phyloP scores from a whole-genome alignment of 2,329 filamentous ascomycete genomes.

The Fusarium decemcellulare region DNA sequence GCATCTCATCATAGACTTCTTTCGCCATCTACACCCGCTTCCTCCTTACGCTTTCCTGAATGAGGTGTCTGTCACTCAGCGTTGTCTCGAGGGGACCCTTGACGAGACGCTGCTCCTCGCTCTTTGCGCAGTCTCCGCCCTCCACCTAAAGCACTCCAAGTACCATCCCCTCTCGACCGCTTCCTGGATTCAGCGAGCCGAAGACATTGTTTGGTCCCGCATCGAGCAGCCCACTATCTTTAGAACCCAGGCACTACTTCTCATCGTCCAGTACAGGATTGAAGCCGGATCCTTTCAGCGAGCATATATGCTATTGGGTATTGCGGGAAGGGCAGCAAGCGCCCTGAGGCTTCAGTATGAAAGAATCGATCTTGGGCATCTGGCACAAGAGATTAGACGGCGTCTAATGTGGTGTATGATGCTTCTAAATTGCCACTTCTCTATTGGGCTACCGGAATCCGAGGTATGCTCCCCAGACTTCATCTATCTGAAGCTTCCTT shows the following conservation, averaged over 20 bases:
- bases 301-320: slow-evolving; percentile 50
- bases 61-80: slow-evolving; percentile 64
- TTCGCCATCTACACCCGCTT: slow-evolving; percentile 43
- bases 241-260: slow-evolving; percentile 55
- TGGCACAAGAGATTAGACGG: slow-evolving; percentile 47
- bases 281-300: slow-evolving; percentile 49
- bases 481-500: slow-evolving; percentile 49
- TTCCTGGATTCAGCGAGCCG: slow-evolving; percentile 61
- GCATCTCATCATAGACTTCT: slow-evolving; percentile 42
- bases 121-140: slow-evolving; percentile 56
- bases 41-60: slow-evolving; percentile 57
- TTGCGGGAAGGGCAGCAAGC: slow-evolving; percentile 47
- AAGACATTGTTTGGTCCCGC: slow-evolving; percentile 58
- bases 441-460: slow-evolving; percentile 49
- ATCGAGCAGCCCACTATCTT: slow-evolving; percentile 64
- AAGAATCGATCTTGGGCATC: slow-evolving; percentile 37
- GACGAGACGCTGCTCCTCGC: slow-evolving; percentile 58
- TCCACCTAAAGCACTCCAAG: slow-evolving; percentile 52
- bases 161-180: slow-evolving; percentile 49
- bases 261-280: slow-evolving; percentile 49
- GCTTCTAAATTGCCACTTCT: slow-evolving; percentile 47
- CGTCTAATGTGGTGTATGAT: slow-evolving; percentile 50
- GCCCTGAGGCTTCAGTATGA: slow-evolving; percentile 51
- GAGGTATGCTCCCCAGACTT: slow-evolving; percentile 47
- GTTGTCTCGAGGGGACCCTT: slow-evolving; percentile 63